phyloP scores from a whole-genome alignment of 2,329 filamentous ascomycete genomes.

The Cordyceps javanica region DNA sequence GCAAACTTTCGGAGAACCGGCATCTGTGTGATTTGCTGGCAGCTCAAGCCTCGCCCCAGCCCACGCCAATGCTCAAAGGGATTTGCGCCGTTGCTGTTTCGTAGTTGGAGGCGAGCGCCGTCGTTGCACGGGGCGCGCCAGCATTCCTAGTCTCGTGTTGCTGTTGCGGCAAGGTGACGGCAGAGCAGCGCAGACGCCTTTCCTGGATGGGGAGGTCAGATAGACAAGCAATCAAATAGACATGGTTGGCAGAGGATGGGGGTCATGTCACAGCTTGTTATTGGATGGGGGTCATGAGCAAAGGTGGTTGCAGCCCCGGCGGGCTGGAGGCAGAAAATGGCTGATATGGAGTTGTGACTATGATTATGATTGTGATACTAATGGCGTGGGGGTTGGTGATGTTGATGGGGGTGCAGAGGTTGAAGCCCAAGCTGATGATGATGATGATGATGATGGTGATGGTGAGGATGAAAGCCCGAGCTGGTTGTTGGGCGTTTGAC shows the following conservation, averaged over 20 bases:
- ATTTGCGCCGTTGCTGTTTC: not conserved
- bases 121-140: not conserved
- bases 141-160: not conserved
- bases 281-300: not conserved
- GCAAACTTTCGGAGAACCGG: not conserved
- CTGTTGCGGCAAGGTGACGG: not conserved
- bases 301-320: not conserved
- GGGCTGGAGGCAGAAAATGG: not conserved
- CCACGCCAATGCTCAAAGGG: not conserved
- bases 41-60: not conserved
- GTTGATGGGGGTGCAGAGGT: no score
- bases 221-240: not conserved
- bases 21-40: not conserved
- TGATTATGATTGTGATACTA: not conserved
- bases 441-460: not conserved
- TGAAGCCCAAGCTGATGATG: no score
- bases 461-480: not conserved
- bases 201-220: not conserved
- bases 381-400: not conserved
- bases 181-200: not conserved
- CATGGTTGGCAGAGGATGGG: not conserved
- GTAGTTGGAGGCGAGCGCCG: not conserved
- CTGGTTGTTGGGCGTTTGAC: not conserved
- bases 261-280: not conserved
- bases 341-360: not conserved